Conservation (phyloP, 106 monocot species). For the Acorus calamus region DNA sequence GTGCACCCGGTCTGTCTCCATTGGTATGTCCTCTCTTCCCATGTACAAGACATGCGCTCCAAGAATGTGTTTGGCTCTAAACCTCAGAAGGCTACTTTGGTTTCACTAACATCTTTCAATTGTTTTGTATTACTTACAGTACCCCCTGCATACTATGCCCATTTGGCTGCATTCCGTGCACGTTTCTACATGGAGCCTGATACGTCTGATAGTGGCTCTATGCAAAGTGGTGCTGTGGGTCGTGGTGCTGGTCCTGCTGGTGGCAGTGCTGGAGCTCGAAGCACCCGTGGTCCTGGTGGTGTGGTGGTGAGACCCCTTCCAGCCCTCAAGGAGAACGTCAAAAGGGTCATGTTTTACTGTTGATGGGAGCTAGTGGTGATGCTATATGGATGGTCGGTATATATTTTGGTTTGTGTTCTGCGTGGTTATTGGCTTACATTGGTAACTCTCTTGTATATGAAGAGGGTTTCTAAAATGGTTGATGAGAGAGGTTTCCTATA, state of each 20-base stretch:
- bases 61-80: too few relatives aligned
- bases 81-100: background rate
- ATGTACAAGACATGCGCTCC: too few relatives aligned
- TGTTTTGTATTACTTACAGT: constrained; percentile 26
- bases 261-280: constrained; percentile 5
- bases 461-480: too few relatives aligned
- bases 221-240: constrained; percentile 37
- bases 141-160: constrained; percentile 96
- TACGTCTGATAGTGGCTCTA: constrained; percentile 69
- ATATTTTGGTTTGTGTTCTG: too few relatives aligned
- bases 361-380: constrained; percentile 7
- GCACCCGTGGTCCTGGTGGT: constrained; percentile 24
- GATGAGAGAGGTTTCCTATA: too few relatives aligned
- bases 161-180: constrained; percentile 82
- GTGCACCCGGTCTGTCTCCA: too few relatives aligned
- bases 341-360: constrained; percentile 92
- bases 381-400: too few relatives aligned
- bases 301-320: constrained; percentile 73
- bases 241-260: constrained; percentile 29
- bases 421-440: too few relatives aligned
- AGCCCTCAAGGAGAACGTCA: constrained; percentile 83
- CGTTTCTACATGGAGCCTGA: constrained; percentile 88
- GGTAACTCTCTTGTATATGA: too few relatives aligned
- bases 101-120: background rate
- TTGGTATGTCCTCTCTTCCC: background rate